Evolutionary conservation across 257 asterid genomes (phyloP), one percentile per base, ranked within the genome.

Genomic region (Plantago major): DNA sequence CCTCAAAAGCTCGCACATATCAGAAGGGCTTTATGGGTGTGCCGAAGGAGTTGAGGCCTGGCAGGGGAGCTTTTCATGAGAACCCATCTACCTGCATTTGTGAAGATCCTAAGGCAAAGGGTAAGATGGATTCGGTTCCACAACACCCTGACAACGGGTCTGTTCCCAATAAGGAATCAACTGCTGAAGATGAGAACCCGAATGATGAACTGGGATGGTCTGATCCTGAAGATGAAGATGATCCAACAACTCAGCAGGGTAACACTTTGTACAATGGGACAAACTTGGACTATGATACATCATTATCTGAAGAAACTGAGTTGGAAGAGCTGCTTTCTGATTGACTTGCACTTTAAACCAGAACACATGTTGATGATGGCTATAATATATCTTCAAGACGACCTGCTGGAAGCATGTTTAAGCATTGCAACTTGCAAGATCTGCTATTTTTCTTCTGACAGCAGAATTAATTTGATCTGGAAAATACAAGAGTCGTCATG

Each of bases 41-140:
- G 55, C 97, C 99, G n/a, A 84, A 77, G 74, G 99, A 89, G 82
- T 79, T 82, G 70, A 83, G 92, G 71, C 83, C 96, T 0, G 99
- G 99, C 44, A 84, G 96, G 75, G 99, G 99, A 40, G 97, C 55
- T 42, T 93, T 93, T 76, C 97, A 89, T 9, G 99, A 89, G 71
- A 85, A 89, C 58, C 99, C 99, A 38, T 72, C 96, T 60, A 11
- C 94, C 62, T 93, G 99, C 79, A 87, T 93, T 12, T 93, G 99
- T 74, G 92, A 85, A 75, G 81, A 83, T 43, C 45, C 93, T 2
- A 91, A 74, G 42, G 89, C 86, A 56, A 75, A 74, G 69, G 55
- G 61, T 49, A 71, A 73, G 68, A 62, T 47, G 64, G 76, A 57
- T 43, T 64, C 74, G 38, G 70, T 66, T 61, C 78, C 44, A 26